Evolutionary conservation across 805 yeast genomes (phyloP), one percentile per base, ranked within the genome.

Genomic region (Wickerhamomyces hampshirensis): DNA sequence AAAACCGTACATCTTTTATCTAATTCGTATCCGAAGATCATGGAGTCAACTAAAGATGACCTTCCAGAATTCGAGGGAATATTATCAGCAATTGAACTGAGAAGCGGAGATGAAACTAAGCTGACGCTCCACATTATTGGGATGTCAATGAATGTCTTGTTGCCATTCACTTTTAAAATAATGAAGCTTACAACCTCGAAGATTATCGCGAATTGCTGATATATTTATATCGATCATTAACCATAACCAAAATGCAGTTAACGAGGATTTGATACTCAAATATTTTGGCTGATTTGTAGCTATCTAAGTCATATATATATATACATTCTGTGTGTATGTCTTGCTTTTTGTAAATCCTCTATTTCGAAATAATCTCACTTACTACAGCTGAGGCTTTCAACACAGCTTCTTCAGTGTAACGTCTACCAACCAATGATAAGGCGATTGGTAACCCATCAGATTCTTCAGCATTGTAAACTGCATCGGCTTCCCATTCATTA

Each of bases 51-150:
- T 8, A 73, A 51, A 1, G 70, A 56, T 18, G 73, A 71, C n/a
- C 84, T 55, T 4, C 69, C 73, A 15, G 53, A 52, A 49, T 78
- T 78, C 0, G 82, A 60, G 1, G 84, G 84, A 2, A 77, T 57
- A 21, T 57, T 41, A 40, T 75, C 80, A 28, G 35, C 38, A n/a
- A 44, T 24, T 3, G 18, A 24, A 2, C 33, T 23, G n/a, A 43
- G 37, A 2, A 30, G n/a, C 16, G 24, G 29, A 12, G 48, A 44
- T 8, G 23, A 27, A 18, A 35, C 34, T 27, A 35, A n/a, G 8
- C 40, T 31, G 10, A 31, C 36, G 6, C 34, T 28, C 42, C 24
- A n/a, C n/a, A n/a, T n/a, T n/a, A n/a, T n/a, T n/a, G n/a, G n/a
- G n/a, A n/a, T n/a, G n/a, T n/a, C n/a, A n/a, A n/a, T n/a, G n/a